phyloP scores from a whole-genome alignment of 768 basidiomycete species.

The Boletus subcaerulescens region DNA sequence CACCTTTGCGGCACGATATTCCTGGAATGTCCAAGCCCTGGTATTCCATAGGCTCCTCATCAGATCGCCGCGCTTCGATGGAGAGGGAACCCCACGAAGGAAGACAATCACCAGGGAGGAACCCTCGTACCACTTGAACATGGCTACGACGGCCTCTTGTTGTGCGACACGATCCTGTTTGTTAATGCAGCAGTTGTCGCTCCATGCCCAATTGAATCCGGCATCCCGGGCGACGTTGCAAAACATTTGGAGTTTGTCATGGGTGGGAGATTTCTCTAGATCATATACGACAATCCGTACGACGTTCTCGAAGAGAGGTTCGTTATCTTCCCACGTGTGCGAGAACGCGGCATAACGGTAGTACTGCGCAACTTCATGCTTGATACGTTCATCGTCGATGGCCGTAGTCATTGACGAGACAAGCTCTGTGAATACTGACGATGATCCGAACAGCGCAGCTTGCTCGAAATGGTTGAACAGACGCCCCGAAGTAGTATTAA shows the following conservation, averaged over 20 bases:
- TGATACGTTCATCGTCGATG: not conserved
- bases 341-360: not conserved
- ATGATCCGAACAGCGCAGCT: not conserved
- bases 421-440: not conserved
- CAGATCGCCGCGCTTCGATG: not conserved
- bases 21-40: not conserved
- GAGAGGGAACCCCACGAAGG: not conserved
- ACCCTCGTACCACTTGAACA: not conserved
- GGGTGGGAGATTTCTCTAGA: too few relatives aligned
- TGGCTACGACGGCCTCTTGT: not conserved
- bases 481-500: not conserved
- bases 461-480: not conserved
- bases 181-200: not conserved
- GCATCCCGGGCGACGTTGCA: too few relatives aligned
- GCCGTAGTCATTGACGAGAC: not conserved
- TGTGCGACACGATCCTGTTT: not conserved
- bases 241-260: too few relatives aligned
- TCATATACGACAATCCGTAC: not conserved
- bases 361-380: not conserved
- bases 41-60: not conserved
- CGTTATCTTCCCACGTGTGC: not conserved
- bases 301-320: not conserved
- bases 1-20: not conserved
- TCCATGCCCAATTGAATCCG: too few relatives aligned
- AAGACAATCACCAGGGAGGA: not conserved